Evolutionary conservation across 1,139 yeast species (phyloP).

Genomic region (Geotrichum fermentans): DNA sequence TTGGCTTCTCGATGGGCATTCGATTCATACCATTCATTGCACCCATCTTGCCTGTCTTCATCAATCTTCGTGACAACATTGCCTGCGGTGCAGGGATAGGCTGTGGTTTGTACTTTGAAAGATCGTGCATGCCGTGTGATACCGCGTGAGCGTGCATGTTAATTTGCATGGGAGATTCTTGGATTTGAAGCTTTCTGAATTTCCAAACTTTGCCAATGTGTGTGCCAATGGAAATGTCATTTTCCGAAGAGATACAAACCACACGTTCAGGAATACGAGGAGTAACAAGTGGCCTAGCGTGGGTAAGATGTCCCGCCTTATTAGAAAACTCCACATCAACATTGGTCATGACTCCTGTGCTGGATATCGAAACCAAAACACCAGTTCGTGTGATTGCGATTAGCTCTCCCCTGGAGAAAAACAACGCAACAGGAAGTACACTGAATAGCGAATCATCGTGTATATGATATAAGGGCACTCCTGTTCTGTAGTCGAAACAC

Average conservation of each 20-base stretch:
- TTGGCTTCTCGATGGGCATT: constrained; percentile 10
- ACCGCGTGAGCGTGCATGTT: constrained; percentile 6
- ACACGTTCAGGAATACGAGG: constrained; percentile 73
- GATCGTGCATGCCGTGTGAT: constrained; percentile 16
- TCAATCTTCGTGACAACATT: constrained; percentile 14
- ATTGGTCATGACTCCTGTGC: constrained; percentile 20
- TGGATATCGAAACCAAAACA: constrained; percentile 24
- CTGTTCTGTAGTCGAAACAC: constrained; percentile 24
- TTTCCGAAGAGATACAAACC: constrained; percentile 51
- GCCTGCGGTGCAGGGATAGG: constrained; percentile 20
- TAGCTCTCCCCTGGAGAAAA: constrained; percentile 26
- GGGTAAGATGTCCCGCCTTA: constrained; percentile 36
- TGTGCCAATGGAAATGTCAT: constrained; percentile 58
- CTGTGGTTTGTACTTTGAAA: constrained; percentile 20
- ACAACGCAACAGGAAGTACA: constrained; percentile 23
- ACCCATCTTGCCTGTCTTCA: constrained; percentile 8
- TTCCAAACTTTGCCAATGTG: constrained; percentile 65
- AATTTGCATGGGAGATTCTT: constrained; percentile 32
- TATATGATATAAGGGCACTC: constrained; percentile 18
- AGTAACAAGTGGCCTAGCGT: constrained; percentile 55
- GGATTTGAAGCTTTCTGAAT: constrained; percentile 48
- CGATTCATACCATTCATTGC: background rate
- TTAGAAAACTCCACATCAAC: constrained; percentile 16
- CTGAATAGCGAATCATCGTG: constrained; percentile 19
- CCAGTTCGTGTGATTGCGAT: constrained; percentile 25